Conservation (phyloP, 495 filamentous ascomycete species). For the Apiosordaria backusii region DNA sequence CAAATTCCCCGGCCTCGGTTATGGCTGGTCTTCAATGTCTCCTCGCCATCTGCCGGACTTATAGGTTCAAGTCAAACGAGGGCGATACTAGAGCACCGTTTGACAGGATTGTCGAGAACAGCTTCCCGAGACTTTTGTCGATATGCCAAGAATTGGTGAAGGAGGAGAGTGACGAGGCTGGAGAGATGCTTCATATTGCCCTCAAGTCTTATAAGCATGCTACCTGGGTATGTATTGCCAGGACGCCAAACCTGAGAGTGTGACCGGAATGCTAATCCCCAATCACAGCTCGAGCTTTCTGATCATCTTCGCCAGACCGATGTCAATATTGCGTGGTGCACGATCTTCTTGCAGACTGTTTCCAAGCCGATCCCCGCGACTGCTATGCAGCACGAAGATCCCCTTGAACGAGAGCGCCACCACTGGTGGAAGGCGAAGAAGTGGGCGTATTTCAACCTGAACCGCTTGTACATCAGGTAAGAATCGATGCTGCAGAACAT, state of each 20-base stretch:
- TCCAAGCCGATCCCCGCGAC: conserved; percentile 76
- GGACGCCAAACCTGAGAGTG: background rate
- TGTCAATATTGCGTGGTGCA: conserved; percentile 89
- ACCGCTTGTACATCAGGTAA: conserved; percentile 89
- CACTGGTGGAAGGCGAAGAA: conserved; percentile 99
- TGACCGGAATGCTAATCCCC: background rate
- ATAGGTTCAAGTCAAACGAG: conserved; percentile 75
- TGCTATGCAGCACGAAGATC: conserved; percentile 69
- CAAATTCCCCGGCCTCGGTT: conserved; percentile 77
- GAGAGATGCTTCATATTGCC: conserved; percentile 91
- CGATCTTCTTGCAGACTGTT: conserved; percentile 84
- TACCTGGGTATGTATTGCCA: conserved; percentile 70
- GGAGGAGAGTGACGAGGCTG: conserved; percentile 87
- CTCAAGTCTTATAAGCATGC: conserved; percentile 97
- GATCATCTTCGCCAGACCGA: conserved; percentile 70
- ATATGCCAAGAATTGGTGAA: conserved; percentile 86
- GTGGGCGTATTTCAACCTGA: conserved; percentile 97
- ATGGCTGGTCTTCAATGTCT: conserved; percentile 93
- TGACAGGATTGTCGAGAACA: conserved; percentile 86
- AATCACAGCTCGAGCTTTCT: conserved; percentile 80
- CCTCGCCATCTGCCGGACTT: conserved; percentile 86
- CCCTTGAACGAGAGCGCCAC: conserved; percentile 82
- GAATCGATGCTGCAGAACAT: conserved; percentile 23
- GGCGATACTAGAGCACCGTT: conserved; percentile 79
- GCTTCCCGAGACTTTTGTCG: conserved; percentile 83